Evolutionary conservation across 2,329 filamentous ascomycete species (phyloP).

Genomic region (Aureobasidium sp.): DNA sequence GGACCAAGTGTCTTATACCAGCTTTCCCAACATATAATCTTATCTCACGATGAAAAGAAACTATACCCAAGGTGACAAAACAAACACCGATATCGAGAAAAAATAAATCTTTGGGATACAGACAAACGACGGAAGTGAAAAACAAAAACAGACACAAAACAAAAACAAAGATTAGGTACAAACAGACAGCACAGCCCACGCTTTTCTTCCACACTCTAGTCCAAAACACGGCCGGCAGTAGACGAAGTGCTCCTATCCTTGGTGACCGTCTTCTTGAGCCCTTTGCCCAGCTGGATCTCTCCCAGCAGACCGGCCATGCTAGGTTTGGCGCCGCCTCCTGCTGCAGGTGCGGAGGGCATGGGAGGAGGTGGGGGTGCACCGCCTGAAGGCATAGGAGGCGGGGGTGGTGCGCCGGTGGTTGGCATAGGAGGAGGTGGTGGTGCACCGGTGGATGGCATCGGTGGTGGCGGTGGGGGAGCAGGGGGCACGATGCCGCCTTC

Average conservation of each 20-base stretch:
- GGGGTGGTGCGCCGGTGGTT: constrained; percentile 26
- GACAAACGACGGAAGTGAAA: too few species aligned
- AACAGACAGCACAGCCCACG: not conserved
- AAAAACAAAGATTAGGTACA: not conserved
- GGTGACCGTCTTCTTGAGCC: constrained; percentile 79
- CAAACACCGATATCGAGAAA: too few species aligned
- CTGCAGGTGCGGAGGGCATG: constrained; percentile 20
- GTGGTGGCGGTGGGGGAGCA: constrained; percentile 38
- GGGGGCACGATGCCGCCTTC: constrained; percentile 17
- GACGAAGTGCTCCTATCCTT: constrained; percentile 71
- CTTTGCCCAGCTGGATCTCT: constrained; percentile 71
- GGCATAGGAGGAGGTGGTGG: constrained; percentile 38
- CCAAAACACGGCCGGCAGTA: constrained; percentile 63
- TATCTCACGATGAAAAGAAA: too few species aligned
- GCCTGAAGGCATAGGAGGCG: constrained; percentile 22
- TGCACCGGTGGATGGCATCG: constrained; percentile 33
- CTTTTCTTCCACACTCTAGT: not conserved
- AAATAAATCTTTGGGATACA: too few species aligned
- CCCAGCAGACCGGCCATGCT: constrained; percentile 57
- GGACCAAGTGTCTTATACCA: too few species aligned
- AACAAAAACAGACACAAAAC: not conserved
- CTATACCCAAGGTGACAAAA: too few species aligned
- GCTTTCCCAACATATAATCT: too few species aligned
- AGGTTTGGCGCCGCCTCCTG: constrained; percentile 25
- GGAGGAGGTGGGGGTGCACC: constrained; percentile 46